Percentiles rank a stretch among this genome's conserved stretches.
phyloP scores from a whole-genome alignment of 2,329 filamentous ascomycete species.

The Colletotrichum tamarilloi region DNA sequence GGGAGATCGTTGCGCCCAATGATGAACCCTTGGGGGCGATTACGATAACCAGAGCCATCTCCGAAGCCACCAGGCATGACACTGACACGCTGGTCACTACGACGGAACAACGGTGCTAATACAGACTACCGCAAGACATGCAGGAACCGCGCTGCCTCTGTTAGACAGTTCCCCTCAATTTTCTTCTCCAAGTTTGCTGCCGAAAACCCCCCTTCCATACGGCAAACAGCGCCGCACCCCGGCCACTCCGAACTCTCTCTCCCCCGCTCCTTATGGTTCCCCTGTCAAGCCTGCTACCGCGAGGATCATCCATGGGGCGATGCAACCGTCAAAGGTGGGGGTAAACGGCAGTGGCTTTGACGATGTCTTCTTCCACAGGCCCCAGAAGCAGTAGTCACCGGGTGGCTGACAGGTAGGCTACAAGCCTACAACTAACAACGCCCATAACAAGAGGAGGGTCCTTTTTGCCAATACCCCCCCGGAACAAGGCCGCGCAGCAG shows the following conservation, averaged over 20 bases:
- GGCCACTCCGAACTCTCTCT: conserved; percentile 22
- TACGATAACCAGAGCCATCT: conserved; percentile 23
- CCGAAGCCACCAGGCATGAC: conserved; percentile 17
- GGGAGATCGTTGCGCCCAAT: conserved; percentile 12
- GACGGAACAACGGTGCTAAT: conserved; percentile 8
- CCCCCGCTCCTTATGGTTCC: conserved; percentile 17
- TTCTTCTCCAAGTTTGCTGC: conserved; percentile 19
- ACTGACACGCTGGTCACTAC: background rate
- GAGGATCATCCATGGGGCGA: conserved; percentile 29
- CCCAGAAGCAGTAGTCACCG: background rate
- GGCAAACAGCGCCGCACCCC: conserved; percentile 24
- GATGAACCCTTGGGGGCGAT: conserved; percentile 3
- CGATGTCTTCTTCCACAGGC: conserved; percentile 19
- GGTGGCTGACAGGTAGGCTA: background rate
- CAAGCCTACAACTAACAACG: background rate
- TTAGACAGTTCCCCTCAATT: conserved; percentile 18
- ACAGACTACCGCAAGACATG: conserved; percentile 11
- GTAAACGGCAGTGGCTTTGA: conserved; percentile 18
- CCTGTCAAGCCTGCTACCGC: conserved; percentile 20
- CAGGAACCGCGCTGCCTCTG: conserved; percentile 25
- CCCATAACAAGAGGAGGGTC: background rate
- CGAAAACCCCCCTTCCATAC: conserved; percentile 4
- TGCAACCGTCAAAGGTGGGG: conserved; percentile 19
- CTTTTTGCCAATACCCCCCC: background rate
- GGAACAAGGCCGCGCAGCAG: conserved; percentile 14